Evolutionary conservation across 768 basidiomycete genomes (phyloP).

Genomic region (Suillus discolor): DNA sequence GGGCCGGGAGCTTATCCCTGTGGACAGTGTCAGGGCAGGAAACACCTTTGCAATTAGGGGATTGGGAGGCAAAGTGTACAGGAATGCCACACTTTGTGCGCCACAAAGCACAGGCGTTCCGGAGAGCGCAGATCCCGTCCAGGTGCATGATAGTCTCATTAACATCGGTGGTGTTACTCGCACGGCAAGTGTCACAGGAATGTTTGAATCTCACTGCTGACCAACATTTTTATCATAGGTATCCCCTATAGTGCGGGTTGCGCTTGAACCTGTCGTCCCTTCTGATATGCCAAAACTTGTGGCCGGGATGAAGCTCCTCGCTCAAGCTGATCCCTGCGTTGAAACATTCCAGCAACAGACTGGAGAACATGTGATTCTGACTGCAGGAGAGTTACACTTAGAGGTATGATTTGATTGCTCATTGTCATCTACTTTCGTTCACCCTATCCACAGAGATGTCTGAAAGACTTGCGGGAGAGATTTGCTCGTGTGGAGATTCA

Average conservation of each 20-base stretch:
- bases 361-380: conserved; percentile 95
- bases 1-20: conserved; percentile 90
- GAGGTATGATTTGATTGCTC: conserved; percentile 59
- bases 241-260: conserved; percentile 93
- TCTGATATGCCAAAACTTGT: conserved; percentile 91
- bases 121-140: conserved; percentile 32
- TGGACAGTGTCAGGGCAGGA: conserved; percentile 83
- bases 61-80: conserved; percentile 85
- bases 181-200: background rate
- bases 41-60: conserved; percentile 95
- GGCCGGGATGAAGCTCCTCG: conserved; percentile 82
- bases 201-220: background rate
- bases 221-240: conserved; percentile 44
- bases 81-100: conserved; percentile 88
- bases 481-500: conserved; percentile 94
- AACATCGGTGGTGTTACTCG: conserved; percentile 78
- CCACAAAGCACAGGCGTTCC: conserved; percentile 49
- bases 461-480: conserved; percentile 94
- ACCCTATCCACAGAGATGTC: conserved; percentile 66
- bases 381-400: conserved; percentile 93
- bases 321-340: conserved; percentile 95
- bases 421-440: conserved; percentile 2
- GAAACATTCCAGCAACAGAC: conserved; percentile 97
- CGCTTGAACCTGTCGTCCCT: conserved; percentile 81
- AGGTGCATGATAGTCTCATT: conserved; percentile 58